Base-by-base conservation (phyloP, 768 basidiomycete genomes). In the Wakefieldia striispora region DNA sequence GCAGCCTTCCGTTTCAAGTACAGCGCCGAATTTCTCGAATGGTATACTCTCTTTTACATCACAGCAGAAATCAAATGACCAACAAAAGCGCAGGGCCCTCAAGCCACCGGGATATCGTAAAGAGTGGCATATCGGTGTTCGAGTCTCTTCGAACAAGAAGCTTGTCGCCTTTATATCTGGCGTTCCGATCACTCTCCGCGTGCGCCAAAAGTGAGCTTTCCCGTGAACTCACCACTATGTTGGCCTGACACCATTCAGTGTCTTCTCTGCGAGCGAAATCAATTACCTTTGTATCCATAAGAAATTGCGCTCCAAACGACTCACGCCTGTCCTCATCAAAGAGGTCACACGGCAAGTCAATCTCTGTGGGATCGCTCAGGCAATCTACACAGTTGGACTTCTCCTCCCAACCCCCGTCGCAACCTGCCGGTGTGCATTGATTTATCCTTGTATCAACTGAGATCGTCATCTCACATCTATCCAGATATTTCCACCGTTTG, bases 231-330 rank as follows among this genome's bases (percentile, higher is more conserved):
- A 10, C 45, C 36, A n/a, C 43, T 27, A 35, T 17, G 36, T 33
- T 44, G 17, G 39, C 20, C 40, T 57, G 41, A 57, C 35, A 13
- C n/a, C 23, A 59, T 50, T 31, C 52, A 94, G 90, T 40, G 70
- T 75, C 6, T 77, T 98, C 62, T 72, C 69, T 24, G 82, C 84
- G 36, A 85, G 84, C 65, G 97, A 98, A 70, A 95, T 99, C 73
- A 99, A 98, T 69, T 98, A 91, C 70, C 86, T 99, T 43, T 95
- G 93, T 61, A 85, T 97, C 1, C 95, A 97, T 79, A 99, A 99
- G 75, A 97, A 97, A 69, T 73, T 98, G 31, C 87, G 97, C 16
- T 90, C 92, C 0, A 97, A 97, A 67, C 88, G 97, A 35, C 75
- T 98, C 20, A 86, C 97, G 0, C 97, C 97, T 1, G 91, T 98